phyloP scores from a whole-genome alignment of 2,329 filamentous ascomycete species.

The Epichloe sibirici region DNA sequence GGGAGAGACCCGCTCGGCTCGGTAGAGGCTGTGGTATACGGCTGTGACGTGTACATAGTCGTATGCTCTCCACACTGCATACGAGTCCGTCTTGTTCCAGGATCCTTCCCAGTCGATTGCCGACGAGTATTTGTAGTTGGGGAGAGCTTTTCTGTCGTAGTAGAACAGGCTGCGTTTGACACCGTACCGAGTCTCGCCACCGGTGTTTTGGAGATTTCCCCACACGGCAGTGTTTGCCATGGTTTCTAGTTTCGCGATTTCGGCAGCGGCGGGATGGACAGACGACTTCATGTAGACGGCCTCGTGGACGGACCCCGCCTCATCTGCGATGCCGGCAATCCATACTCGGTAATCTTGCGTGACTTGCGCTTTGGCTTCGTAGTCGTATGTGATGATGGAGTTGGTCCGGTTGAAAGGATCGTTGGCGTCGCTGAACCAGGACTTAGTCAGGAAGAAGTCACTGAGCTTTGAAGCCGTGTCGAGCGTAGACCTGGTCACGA shows the following conservation, averaged over 20 bases:
- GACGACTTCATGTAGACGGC: conserved; percentile 43
- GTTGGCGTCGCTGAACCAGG: conserved; percentile 36
- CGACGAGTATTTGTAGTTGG: conserved; percentile 31
- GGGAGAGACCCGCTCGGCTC: conserved; percentile 35
- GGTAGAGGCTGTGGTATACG: conserved; percentile 46
- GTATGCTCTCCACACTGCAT: conserved; percentile 38
- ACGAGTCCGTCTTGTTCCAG: conserved; percentile 35
- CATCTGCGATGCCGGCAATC: conserved; percentile 48
- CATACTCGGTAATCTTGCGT: conserved; percentile 38
- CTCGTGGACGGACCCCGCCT: conserved; percentile 44
- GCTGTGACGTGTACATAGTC: conserved; percentile 46
- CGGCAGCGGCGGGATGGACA: conserved; percentile 33
- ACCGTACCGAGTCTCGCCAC: conserved; percentile 9
- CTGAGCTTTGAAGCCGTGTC: conserved; percentile 34
- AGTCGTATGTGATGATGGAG: conserved; percentile 46
- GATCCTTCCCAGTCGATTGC: conserved; percentile 36
- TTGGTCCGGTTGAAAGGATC: conserved; percentile 43
- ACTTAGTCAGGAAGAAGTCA: conserved; percentile 38
- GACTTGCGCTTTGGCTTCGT: conserved; percentile 29
- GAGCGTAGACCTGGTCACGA: conserved; percentile 34
- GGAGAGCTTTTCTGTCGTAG: conserved; percentile 34
- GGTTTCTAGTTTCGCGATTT: conserved; percentile 38
- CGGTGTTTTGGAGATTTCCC: neutral
- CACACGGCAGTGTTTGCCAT: conserved; percentile 1
- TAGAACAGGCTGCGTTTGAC: conserved; percentile 46